Conservation (phyloP, 176 grass and related monocot species). For the Calamus simplicifolius region DNA sequence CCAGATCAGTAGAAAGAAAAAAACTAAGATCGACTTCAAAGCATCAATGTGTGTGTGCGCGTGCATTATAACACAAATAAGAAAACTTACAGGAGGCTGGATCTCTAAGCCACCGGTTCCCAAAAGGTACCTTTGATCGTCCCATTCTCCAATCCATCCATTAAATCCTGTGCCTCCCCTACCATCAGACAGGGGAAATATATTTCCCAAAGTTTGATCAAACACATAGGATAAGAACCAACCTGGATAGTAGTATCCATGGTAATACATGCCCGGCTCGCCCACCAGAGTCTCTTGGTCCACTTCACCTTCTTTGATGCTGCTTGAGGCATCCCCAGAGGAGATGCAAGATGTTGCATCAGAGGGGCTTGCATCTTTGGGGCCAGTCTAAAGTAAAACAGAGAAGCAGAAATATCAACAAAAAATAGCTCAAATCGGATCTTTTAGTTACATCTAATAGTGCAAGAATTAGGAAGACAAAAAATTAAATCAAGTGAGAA, state of each 20-base stretch:
- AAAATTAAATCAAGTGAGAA: neutral
- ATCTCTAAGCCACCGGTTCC: conserved; percentile 53
- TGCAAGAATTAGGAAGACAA: too few species aligned
- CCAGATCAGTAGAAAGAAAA: too few species aligned
- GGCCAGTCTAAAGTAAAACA: conserved; percentile 34
- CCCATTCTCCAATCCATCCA: conserved; percentile 50
- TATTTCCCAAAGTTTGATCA: too few species aligned
- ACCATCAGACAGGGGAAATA: too few species aligned
- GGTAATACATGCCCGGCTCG: conserved; percentile 65
- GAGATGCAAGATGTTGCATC: conserved; percentile 76
- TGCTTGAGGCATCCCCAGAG: conserved; percentile 52
- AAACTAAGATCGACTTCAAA: too few species aligned
- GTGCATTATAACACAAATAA: neutral
- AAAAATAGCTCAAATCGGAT: conserved; percentile 16
- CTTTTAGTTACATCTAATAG: too few species aligned
- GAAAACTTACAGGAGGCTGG: conserved; percentile 49
- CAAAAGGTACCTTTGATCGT: conserved; percentile 49
- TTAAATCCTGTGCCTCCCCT: conserved; percentile 15
- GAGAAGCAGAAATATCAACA: neutral
- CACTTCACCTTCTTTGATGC: conserved; percentile 50
- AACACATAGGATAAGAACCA: neutral
- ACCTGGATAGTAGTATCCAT: conserved; percentile 85
- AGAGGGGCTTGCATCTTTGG: conserved; percentile 54
- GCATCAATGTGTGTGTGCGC: neutral
- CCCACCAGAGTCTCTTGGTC: conserved; percentile 40